phyloP scores from a whole-genome alignment of 2,329 filamentous ascomycete genomes.

The Cercospora zeae-maydis region DNA sequence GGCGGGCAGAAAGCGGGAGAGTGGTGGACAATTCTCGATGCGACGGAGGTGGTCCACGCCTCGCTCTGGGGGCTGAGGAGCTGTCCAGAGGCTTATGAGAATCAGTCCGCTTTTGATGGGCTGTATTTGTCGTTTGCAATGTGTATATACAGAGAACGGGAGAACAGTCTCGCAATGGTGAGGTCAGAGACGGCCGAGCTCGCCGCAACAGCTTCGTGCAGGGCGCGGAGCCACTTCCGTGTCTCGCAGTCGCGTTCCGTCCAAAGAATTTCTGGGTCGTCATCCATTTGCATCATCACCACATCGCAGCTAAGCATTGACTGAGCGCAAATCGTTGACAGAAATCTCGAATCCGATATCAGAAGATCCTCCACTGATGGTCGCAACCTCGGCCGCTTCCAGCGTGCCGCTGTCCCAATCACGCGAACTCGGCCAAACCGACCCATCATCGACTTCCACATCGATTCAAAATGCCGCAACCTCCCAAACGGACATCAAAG shows the following conservation, averaged over 20 bases:
- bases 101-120: neutral
- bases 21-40: neutral
- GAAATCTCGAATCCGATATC: neutral
- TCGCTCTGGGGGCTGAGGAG: neutral
- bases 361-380: conserved; percentile 4
- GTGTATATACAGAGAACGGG: neutral
- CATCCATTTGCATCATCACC: neutral
- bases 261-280: conserved; percentile 1
- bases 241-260: neutral
- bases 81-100: neutral
- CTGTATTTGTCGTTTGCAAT: neutral
- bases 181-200: conserved; percentile 10
- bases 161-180: neutral
- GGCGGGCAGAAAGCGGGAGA: neutral
- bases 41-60: neutral
- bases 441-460: conserved; percentile 21
- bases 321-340: neutral
- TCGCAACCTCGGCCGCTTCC: conserved; percentile 10
- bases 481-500: conserved; percentile 20
- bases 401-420: conserved; percentile 8
- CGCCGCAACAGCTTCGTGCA: conserved; percentile 1
- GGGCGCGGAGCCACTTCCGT: neutral
- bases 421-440: conserved; percentile 30
- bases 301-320: neutral
- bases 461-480: conserved; percentile 10